phyloP scores from a whole-genome alignment of 345 rosid species.

The Raphanus sativus region DNA sequence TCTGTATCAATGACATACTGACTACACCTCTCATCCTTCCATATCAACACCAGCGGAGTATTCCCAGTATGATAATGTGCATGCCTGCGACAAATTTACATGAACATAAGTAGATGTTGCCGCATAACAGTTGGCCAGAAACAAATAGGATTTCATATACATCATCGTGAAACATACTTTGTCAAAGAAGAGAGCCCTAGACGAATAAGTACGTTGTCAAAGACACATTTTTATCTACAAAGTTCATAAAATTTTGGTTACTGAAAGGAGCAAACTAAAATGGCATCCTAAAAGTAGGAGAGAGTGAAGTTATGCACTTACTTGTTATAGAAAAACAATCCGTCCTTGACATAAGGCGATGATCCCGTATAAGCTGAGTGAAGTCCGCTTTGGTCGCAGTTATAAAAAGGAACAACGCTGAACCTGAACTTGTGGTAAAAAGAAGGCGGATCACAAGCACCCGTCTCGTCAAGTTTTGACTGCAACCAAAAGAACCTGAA shows the following conservation, averaged over 20 bases:
- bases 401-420: conserved; percentile 56
- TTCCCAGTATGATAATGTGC: conserved; percentile 89
- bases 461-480: conserved; percentile 87
- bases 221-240: conserved; percentile 19
- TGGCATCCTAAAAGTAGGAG: conserved; percentile 9
- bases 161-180: background rate
- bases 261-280: background rate
- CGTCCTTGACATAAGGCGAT: conserved; percentile 77
- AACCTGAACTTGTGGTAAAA: conserved; percentile 68
- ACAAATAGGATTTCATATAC: background rate
- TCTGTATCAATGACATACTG: conserved; percentile 96
- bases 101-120: conserved; percentile 4
- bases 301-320: conserved; percentile 35
- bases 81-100: conserved; percentile 49
- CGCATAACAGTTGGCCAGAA: background rate
- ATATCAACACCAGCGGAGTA: conserved; percentile 88
- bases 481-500: conserved; percentile 90
- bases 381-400: conserved; percentile 76
- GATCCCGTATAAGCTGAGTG: conserved; percentile 57
- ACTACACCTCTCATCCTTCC: conserved; percentile 95
- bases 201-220: conserved; percentile 5
- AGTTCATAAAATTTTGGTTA: background rate
- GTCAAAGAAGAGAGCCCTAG: background rate
- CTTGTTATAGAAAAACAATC: conserved; percentile 91
- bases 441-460: conserved; percentile 79